These are phyloP conservation scores for Phytophthora pini DNA, from an alignment of 352 stramenopile genomes.

Conservation along the genomic window DNA sequence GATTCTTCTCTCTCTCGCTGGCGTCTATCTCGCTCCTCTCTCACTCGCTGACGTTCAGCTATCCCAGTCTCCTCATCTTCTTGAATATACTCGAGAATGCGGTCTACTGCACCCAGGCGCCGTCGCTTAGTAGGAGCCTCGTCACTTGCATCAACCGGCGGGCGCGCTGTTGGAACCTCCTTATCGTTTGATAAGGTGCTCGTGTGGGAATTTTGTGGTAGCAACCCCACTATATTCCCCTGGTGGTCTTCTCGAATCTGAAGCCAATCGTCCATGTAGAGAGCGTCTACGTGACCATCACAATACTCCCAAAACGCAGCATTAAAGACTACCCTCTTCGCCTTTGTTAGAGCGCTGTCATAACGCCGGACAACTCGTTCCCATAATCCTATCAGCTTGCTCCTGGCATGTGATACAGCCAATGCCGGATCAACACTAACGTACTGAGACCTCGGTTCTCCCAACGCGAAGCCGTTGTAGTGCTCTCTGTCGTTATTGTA, in stretches of 20 bases:
- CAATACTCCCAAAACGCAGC: neutral
- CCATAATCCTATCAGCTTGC: neutral
- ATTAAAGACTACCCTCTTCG: neutral
- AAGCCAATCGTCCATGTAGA: neutral
- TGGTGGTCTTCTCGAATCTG: neutral
- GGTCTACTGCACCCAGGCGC: neutral
- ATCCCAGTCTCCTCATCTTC: neutral
- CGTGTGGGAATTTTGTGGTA: no score
- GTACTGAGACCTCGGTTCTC: neutral
- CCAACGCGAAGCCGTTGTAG: neutral
- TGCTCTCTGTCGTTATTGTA: neutral
- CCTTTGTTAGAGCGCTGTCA: neutral
- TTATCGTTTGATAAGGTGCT: no score
- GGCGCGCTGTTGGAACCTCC: no score
- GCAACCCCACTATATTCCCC: neutral
- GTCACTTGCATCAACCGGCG: neutral
- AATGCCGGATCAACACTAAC: neutral
- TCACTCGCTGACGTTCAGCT: neutral
- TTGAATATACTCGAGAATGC: neutral
- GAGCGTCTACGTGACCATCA: neutral
- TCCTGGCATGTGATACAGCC: neutral
- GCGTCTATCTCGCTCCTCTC: neutral
- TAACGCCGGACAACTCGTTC: neutral
- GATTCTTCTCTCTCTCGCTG: neutral
- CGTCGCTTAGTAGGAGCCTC: neutral